A percentile compares a stretch with the other conserved stretches of the same genome.
Evolutionary conservation across 192 early-diverging fungal species (phyloP).

Genomic region (Tieghemiomyces parasiticus): DNA sequence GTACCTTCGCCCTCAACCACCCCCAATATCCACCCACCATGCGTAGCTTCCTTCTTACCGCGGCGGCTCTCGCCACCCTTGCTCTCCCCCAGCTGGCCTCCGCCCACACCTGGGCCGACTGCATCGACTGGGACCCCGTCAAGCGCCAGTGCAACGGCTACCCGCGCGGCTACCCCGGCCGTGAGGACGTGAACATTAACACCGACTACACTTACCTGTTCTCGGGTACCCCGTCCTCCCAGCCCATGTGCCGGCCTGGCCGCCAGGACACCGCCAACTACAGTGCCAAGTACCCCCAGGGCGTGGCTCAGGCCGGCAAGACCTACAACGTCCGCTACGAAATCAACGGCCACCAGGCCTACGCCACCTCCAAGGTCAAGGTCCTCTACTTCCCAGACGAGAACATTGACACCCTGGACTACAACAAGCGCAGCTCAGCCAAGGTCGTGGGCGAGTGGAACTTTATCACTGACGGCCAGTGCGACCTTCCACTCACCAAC

Average conservation of each 20-base stretch:
- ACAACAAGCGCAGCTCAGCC: constrained; percentile 17
- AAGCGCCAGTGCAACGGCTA: constrained; percentile 29
- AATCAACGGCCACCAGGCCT: constrained; percentile 37
- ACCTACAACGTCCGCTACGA: constrained; percentile 33
- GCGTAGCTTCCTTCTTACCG: neutral
- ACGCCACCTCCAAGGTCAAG: constrained; percentile 21
- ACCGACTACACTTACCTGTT: constrained; percentile 36
- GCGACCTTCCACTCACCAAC: constrained; percentile 20
- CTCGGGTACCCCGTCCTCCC: constrained; percentile 14
- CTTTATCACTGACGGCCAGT: constrained; percentile 30
- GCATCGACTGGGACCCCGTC: constrained; percentile 20
- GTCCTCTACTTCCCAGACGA: constrained; percentile 22
- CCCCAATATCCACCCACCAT: neutral
- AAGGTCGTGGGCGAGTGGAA: constrained; percentile 22
- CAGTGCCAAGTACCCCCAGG: constrained; percentile 25
- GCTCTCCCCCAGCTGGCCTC: neutral
- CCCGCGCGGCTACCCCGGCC: constrained; percentile 33
- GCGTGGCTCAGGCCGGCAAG: constrained; percentile 30
- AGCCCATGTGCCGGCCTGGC: constrained; percentile 32
- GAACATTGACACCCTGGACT: constrained; percentile 16
- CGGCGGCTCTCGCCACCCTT: neutral
- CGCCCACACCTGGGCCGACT: constrained; percentile 7
- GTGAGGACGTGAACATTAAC: constrained; percentile 28
- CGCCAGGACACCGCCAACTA: constrained; percentile 20
- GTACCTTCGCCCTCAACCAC: too few relatives aligned